Base-by-base conservation (phyloP, 2,329 filamentous ascomycete species). In the Claviceps sp. region DNA sequence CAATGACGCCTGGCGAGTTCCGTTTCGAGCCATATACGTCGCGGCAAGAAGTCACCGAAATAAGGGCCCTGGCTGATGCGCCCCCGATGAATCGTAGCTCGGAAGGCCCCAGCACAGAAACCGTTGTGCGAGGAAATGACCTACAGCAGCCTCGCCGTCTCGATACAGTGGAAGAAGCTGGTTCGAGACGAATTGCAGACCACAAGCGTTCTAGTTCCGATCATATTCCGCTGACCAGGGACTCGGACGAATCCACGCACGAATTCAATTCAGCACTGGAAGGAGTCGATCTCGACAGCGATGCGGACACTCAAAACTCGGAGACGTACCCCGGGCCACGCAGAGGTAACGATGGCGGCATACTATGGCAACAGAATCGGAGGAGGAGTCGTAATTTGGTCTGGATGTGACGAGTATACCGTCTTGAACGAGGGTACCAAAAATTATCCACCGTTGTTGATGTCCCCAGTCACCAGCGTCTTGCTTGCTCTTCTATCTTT, bases 281-380 rank as follows among this genome's bases (percentile, higher is more conserved):
- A 65, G 56, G 59, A 45, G 58, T 65, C 52, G 64, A 71, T 61
- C 59, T 68, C 18, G 56, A 52, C 58, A 56, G 63, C 44, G 50
- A 51, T 40, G 40, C 56, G 45, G 47, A 51, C 26, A 53, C 59
- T 51, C 46, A 56, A 47, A 50, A 52, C 11, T 57, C 59, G 40
- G 55, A 56, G 37, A 36, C 58, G 47, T 58, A 58, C 56, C 56
- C 58, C 1, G 52, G 53, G 20, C 59, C 59, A 26, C 59, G 57
- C 22, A 55, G 62, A 54, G 30, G 65, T 2, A 62, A 66, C 26
- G 65, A 64, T 2, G 63, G 68, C 24, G 63, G 72, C 43, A 73
- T 74, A 5, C 62, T 78, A 40, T 78, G 75, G 75, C 75, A 78
- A 62, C 75, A 78, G 63, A 76, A 76, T 49, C 66, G 74, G 52